These are phyloP conservation scores for Yamadazyma epiphylla DNA, from an alignment of 1,139 yeast species.

Conservation along the genomic window DNA sequence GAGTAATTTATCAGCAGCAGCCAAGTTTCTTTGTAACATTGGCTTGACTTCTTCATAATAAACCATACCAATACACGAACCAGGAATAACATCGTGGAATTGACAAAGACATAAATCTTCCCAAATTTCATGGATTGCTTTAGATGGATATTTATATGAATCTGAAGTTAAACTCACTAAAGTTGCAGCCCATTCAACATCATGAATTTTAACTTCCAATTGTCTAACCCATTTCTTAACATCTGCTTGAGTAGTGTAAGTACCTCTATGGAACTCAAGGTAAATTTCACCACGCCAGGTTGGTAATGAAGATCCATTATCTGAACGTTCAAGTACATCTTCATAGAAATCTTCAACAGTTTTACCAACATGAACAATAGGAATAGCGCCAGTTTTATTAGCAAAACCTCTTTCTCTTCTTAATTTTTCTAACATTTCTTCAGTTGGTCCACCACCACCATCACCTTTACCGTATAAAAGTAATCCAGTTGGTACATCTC, in stretches of 20 bases:
- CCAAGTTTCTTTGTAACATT: conserved; percentile 58
- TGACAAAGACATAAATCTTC: conserved; percentile 86
- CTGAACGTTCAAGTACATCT: conserved; percentile 55
- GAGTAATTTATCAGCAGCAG: conserved; percentile 50
- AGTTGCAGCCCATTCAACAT: conserved; percentile 79
- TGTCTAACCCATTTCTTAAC: conserved; percentile 77
- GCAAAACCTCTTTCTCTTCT: conserved; percentile 87
- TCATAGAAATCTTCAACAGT: conserved; percentile 80
- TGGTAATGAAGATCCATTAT: conserved; percentile 66
- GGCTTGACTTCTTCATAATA: conserved; percentile 90
- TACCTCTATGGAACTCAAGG: conserved; percentile 94
- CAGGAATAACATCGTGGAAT: conserved; percentile 96
- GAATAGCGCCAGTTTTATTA: conserved; percentile 76
- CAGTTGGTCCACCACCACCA: conserved; percentile 98
- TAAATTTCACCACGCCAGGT: conserved; percentile 93
- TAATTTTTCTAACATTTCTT: conserved; percentile 87
- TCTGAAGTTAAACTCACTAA: conserved; percentile 56
- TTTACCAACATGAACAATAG: conserved; percentile 73
- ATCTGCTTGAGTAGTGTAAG: conserved; percentile 89
- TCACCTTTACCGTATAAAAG: conserved; percentile 91
- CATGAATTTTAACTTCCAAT: conserved; percentile 78
- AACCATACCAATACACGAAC: conserved; percentile 92
- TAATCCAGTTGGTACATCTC: conserved; percentile 76
- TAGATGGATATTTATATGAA: conserved; percentile 65
- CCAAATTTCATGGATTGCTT: conserved; percentile 71